A percentile compares a stretch with the other conserved stretches of the same genome.
phyloP scores from a whole-genome alignment of 2,329 filamentous ascomycete species.

The Phialophora chinensis region DNA sequence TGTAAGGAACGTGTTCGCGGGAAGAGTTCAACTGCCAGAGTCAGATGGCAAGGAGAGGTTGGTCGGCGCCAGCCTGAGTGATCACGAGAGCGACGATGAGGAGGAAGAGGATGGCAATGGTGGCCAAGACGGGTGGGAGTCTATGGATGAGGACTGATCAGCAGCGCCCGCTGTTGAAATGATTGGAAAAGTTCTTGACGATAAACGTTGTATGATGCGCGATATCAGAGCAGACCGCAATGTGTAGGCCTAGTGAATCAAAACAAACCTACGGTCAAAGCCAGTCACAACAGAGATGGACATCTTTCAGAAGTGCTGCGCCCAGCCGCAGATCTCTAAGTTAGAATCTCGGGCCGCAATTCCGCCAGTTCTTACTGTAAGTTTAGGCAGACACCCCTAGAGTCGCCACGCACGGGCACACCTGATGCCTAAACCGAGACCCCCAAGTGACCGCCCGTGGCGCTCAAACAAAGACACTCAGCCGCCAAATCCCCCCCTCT shows the following conservation, averaged over 20 bases:
- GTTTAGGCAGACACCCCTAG: not conserved
- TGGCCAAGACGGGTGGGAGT: constrained; percentile 58
- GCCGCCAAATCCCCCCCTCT: not conserved
- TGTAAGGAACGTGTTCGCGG: constrained; percentile 83
- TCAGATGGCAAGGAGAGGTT: constrained; percentile 72
- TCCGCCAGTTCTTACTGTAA: not conserved
- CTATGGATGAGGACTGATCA: constrained; percentile 59
- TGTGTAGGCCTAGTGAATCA: not conserved
- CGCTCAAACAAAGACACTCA: not conserved
- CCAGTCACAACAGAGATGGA: not conserved
- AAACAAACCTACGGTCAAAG: not conserved
- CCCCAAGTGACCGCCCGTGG: not conserved
- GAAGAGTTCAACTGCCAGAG: constrained; percentile 66
- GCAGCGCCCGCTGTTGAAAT: not conserved
- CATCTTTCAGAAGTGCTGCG: not conserved
- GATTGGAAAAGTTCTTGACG: not conserved
- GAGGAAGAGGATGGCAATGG: constrained; percentile 52
- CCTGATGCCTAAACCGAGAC: not conserved
- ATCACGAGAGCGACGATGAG: constrained; percentile 70
- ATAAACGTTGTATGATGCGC: not conserved
- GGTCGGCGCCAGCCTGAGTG: constrained; percentile 68
- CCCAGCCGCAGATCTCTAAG: not conserved
- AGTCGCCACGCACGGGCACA: not conserved
- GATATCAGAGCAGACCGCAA: not conserved
- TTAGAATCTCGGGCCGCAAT: not conserved